A percentile compares a stretch with the other conserved stretches of the same genome.
Conservation (phyloP, 2,329 filamentous ascomycete species). For the Celoporthe dispersa region DNA sequence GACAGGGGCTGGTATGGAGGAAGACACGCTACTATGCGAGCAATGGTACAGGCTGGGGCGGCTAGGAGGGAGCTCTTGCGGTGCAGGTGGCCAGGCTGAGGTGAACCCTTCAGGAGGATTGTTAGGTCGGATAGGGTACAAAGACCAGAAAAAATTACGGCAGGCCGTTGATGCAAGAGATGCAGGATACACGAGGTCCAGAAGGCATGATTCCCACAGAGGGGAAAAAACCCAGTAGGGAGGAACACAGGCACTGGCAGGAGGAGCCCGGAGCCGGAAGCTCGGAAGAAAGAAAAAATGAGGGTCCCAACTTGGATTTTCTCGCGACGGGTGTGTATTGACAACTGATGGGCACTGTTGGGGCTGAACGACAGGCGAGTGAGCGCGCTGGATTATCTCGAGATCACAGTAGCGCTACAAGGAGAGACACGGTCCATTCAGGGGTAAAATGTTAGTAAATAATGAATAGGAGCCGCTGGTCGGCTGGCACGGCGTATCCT, state of each 20-base stretch:
- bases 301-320: background rate
- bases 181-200: conserved; percentile 26
- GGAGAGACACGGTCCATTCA: conserved; percentile 2
- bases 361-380: background rate
- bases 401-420: background rate
- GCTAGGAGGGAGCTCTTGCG: background rate
- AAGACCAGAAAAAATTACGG: conserved; percentile 26
- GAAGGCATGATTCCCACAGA: conserved; percentile 21
- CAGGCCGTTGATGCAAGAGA: conserved; percentile 10
- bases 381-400: background rate
- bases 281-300: background rate
- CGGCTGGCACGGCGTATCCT: conserved; percentile 3
- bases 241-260: background rate
- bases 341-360: background rate
- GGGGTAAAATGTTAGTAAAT: conserved; percentile 14
- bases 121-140: background rate
- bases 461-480: background rate
- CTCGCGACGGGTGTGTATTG: background rate
- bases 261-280: background rate
- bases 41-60: conserved; percentile 3
- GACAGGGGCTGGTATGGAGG: conserved; percentile 4
- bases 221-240: background rate
- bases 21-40: background rate
- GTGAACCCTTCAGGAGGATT: conserved; percentile 4
- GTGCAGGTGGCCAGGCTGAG: background rate